A percentile compares a stretch with the other conserved stretches of the same genome.
Conservation (phyloP, 768 basidiomycete species). For the Pleurotus citrinopileatus region DNA sequence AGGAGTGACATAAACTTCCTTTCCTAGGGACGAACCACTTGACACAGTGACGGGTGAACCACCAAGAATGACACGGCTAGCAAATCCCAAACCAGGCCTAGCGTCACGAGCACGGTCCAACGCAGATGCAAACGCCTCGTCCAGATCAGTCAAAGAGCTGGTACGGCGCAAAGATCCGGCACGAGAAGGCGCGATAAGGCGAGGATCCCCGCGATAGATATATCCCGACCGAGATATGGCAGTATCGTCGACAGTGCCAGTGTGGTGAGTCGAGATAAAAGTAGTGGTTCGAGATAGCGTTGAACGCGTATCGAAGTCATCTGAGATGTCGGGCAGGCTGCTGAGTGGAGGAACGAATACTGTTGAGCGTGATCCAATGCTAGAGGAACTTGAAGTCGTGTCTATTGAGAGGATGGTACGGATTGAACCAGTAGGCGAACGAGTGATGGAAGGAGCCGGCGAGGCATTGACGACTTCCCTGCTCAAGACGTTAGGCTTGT, state of each 20-base stretch:
- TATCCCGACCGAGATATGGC: conserved; percentile 65
- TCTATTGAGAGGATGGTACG: conserved; percentile 64
- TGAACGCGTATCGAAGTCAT: conserved; percentile 33
- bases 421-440: conserved; percentile 52
- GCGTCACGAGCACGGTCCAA: conserved; percentile 42
- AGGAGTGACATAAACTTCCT: conserved; percentile 38
- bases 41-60: conserved; percentile 72
- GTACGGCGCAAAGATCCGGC: conserved; percentile 46
- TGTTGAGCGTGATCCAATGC: conserved; percentile 64
- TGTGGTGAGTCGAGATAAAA: conserved; percentile 54
- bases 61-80: conserved; percentile 34
- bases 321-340: conserved; percentile 67
- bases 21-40: conserved; percentile 55
- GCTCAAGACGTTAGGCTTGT: conserved; percentile 6
- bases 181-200: conserved; percentile 67
- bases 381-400: conserved; percentile 36
- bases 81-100: conserved; percentile 33
- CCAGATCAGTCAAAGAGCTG: conserved; percentile 79
- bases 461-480: conserved; percentile 81
- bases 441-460: conserved; percentile 46
- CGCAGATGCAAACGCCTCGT: conserved; percentile 48
- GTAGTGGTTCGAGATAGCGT: conserved; percentile 39
- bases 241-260: conserved; percentile 71
- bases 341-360: conserved; percentile 77
- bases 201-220: conserved; percentile 68